Base-by-base conservation (phyloP, 2,329 filamentous ascomycete genomes). In the Alternaria alternata region DNA sequence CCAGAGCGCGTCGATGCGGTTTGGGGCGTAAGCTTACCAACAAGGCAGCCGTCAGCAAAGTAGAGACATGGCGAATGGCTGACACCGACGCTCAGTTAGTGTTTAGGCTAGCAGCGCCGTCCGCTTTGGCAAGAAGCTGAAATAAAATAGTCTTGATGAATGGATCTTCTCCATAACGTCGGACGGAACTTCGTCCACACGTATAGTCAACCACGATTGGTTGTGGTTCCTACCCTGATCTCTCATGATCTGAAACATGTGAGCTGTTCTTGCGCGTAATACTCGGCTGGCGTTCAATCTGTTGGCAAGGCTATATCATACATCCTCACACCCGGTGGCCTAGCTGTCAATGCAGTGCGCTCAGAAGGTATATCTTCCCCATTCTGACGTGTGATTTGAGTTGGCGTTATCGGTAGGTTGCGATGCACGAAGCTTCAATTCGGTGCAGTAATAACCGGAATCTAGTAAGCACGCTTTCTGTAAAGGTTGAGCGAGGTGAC, bases 21-120 rank as follows among this genome's bases (percentile, higher is more conserved):
- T n/a, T 14, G 7, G 36, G n/a, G 36, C 26, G 36, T 52, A 39
- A 52, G 49, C 49, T 42, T 52, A 52, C 49, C 26, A 48, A 32
- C 7, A 16, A 20, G 14, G 20, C 5, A 16, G 14, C 49, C 49
- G 18, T 52, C 49, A 52, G 49, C 36, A 52, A 42, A 9, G 36
- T 41, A 52, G 11, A 9, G 36, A 32, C 24, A 32, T 39, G 7
- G 36, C 49, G 49, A 52, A 41, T 52, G n/a, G 34, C 49, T 12
- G 36, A 39, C 11, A 11, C 11, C 5, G 7, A 20, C 22, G 8
- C 2, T 18, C 18, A 20, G 30, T 22, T 16, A 9, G 9, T 2
- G 30, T 36, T 22, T 24, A 12, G 8, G 7, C 30, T 24, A 24
- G 18, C 12, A 22, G 20, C 30, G 28, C 18, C 18, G 7, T 14